Conservation (phyloP, 257 asterid genomes). For the Parsonsia alboflavescens region DNA sequence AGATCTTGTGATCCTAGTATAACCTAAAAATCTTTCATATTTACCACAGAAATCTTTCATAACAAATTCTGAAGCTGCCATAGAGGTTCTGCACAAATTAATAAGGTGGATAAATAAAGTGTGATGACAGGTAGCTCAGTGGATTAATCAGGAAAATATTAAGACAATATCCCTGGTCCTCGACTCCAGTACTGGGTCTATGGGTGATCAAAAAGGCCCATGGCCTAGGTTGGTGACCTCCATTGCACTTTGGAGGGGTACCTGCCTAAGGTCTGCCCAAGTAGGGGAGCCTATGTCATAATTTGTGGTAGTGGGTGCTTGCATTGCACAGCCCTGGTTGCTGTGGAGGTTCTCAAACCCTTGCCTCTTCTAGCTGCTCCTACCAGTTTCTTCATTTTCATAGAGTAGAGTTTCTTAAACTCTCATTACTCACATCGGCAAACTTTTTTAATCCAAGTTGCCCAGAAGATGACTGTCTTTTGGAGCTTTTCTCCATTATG, state of each 20-base stretch:
- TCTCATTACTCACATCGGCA: constrained; percentile 36
- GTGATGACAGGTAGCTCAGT: neutral
- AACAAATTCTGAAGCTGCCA: neutral
- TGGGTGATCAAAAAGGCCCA: too few relatives aligned
- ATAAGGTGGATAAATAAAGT: neutral
- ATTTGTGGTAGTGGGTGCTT: too few relatives aligned
- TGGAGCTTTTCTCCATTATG: constrained; percentile 19
- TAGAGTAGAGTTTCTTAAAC: constrained; percentile 18
- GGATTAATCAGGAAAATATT: neutral
- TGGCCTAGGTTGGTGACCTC: too few relatives aligned
- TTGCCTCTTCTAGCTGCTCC: constrained; percentile 4
- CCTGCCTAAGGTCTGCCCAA: too few relatives aligned
- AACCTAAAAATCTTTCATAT: neutral
- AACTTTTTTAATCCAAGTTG: constrained; percentile 30
- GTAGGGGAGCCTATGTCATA: too few relatives aligned
- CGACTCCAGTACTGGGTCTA: too few relatives aligned
- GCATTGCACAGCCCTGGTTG: too few relatives aligned
- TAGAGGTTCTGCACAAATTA: neutral
- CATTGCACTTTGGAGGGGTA: too few relatives aligned
- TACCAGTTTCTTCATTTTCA: constrained; percentile 13
- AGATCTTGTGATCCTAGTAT: neutral
- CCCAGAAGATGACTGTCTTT: constrained; percentile 10
- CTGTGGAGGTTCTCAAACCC: neutral
- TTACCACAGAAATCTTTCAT: neutral
- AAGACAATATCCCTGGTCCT: constrained; percentile 28